A percentile compares a stretch with the other conserved stretches of the same genome.
These are phyloP conservation scores for Exidia glandulosa DNA, from an alignment of 768 basidiomycete species.

Conservation along the genomic window DNA sequence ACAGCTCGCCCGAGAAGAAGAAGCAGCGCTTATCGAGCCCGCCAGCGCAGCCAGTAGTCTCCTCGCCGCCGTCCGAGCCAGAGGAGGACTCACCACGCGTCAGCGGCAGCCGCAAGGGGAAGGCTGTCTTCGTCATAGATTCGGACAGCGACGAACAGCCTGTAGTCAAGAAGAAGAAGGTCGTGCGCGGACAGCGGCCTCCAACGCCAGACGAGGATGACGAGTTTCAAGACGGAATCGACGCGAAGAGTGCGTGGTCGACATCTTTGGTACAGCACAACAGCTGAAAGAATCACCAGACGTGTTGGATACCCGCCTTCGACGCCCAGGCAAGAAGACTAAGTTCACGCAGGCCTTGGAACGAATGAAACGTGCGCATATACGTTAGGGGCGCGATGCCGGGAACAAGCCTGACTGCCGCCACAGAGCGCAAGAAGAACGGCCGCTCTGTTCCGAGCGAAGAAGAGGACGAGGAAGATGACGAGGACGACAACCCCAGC, in stretches of 20 bases:
- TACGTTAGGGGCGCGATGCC: not conserved
- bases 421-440: not conserved
- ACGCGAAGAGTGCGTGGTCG: not conserved
- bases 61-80: not conserved
- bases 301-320: slow-evolving; percentile 54
- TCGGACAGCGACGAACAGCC: slow-evolving; percentile 27
- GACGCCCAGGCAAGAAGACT: slow-evolving; percentile 47
- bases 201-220: not conserved
- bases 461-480: slow-evolving; percentile 8
- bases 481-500: slow-evolving; percentile 7
- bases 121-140: not conserved
- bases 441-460: slow-evolving; percentile 14
- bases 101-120: not conserved
- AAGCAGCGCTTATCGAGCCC: not conserved
- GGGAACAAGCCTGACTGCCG: no score
- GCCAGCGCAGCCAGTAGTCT: not conserved
- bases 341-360: slow-evolving; percentile 54
- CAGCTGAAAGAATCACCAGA: slow-evolving; percentile 27
- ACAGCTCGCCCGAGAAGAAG: not conserved
- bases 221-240: not conserved
- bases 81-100: not conserved
- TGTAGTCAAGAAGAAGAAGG: not conserved
- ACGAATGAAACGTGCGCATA: slow-evolving; percentile 47
- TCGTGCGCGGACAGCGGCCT: not conserved
- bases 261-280: no score